Conservation (phyloP, 495 filamentous ascomycete species). For the Pseudomonodictys pantanalensis region DNA sequence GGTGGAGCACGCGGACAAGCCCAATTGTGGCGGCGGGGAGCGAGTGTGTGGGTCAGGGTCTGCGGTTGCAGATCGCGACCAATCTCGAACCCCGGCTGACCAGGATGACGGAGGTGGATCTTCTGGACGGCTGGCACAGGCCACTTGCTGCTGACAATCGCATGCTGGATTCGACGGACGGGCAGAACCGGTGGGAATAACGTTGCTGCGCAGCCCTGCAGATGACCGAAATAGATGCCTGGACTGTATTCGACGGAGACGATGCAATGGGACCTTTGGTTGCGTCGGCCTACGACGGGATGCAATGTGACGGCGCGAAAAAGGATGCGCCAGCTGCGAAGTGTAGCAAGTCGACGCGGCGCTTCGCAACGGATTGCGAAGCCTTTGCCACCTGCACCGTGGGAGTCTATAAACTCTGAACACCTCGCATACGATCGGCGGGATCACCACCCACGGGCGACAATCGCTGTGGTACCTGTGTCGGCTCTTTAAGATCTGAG, state of each 20-base stretch:
- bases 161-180: neutral
- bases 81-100: slow-evolving; percentile 18
- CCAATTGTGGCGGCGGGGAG: slow-evolving; percentile 11
- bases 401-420: slow-evolving; percentile 8
- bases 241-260: slow-evolving; percentile 1
- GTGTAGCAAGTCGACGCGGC: neutral
- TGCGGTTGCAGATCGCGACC: slow-evolving; percentile 18
- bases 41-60: slow-evolving; percentile 6
- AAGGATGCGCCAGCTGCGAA: neutral
- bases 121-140: slow-evolving; percentile 19
- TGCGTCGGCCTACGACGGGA: too few relatives aligned
- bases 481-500: too few relatives aligned
- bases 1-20: slow-evolving; percentile 25
- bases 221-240: slow-evolving; percentile 1
- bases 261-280: too few relatives aligned
- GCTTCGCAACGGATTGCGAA: slow-evolving; percentile 8
- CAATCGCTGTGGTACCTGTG: too few relatives aligned
- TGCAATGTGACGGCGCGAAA: too few relatives aligned
- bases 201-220: neutral
- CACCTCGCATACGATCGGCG: neutral
- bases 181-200: neutral
- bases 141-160: neutral
- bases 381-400: slow-evolving; percentile 5
- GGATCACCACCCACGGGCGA: slow-evolving; percentile 6
- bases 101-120: slow-evolving; percentile 22